Evolutionary conservation across 768 basidiomycete genomes (phyloP), one percentile per base, ranked within the genome.

Genomic region (Pleurotus tuoliensis): DNA sequence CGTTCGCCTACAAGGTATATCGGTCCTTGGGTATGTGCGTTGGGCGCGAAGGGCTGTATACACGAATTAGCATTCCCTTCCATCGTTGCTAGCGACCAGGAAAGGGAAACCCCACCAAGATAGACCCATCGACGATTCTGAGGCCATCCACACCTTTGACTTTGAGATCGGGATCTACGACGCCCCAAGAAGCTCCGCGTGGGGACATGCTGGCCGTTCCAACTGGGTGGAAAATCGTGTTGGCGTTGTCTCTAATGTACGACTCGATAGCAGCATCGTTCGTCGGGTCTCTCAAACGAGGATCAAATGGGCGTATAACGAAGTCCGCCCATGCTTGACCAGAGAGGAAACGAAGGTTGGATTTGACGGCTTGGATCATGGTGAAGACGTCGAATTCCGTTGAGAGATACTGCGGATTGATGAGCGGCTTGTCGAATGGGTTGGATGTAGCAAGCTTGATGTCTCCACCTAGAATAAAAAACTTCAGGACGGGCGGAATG

Each of bases 371-470:
- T 51, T 65, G 59, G 4, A 61, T 61, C 67, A 72, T 67, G 34
- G 61, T 60, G 27, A 61, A 57, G 41, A 67, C 50, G 58, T 71
- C 72, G 55, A 66, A 64, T 2, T 58, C 56, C 8, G 66, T 65
- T 30, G 48, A 60, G 37, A 77, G 69, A 67, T 82, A 78, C 58
- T 75, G 74, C 2, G 79, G 78, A 61, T 83, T 73, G 65, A 83
- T 76, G n/a, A 64, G 45, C 0, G 82, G 81, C 16, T 63, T 54
- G 48, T 69, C 71, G 66, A 81, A 82, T 13, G 77, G 69, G 60
- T 73, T 66, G 15, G 63, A 73, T 11, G 78, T 76, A 49, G 64
- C 73, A 57, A 80, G 62, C 2, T 65, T 59, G 11, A 72, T 59
- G 15, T 58, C 57, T 3, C 71, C 71, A 24, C 71, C 71, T 66